A percentile compares a stretch with the other conserved stretches of the same genome.
These are phyloP conservation scores for Xylaria longipes DNA, from an alignment of 495 filamentous ascomycete genomes.

Conservation along the genomic window DNA sequence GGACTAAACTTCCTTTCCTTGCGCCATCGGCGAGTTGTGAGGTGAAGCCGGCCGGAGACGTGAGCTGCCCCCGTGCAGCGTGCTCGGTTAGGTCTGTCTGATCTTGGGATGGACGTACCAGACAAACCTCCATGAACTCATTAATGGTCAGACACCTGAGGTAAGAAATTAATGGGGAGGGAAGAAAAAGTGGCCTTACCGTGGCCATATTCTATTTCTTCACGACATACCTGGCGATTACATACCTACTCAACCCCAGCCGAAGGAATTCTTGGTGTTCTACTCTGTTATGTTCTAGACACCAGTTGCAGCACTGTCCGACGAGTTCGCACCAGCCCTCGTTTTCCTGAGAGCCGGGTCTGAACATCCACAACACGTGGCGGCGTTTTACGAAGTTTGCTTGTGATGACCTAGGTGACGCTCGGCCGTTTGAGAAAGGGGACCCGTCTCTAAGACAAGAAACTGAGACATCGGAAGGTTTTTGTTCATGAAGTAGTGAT, in stretches of 20 bases:
- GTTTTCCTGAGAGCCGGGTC: not conserved
- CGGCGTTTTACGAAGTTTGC: not conserved
- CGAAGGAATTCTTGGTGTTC: conserved; percentile 4
- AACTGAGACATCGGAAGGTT: conserved; percentile 36
- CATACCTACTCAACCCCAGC: not conserved
- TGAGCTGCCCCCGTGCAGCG: not conserved
- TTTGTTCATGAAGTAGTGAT: not conserved
- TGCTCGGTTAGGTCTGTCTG: not conserved
- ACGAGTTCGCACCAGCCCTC: not conserved
- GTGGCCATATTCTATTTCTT: conserved; percentile 1
- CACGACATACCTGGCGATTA: not conserved
- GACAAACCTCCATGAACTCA: not conserved
- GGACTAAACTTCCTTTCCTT: not conserved
- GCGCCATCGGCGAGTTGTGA: not conserved
- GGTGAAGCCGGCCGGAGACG: not conserved
- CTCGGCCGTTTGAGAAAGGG: not conserved
- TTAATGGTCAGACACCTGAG: not conserved
- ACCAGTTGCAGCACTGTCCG: not conserved
- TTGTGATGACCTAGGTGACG: not conserved
- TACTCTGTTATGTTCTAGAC: not conserved
- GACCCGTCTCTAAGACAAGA: conserved; percentile 28
- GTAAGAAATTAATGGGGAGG: not conserved
- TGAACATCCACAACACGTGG: not conserved
- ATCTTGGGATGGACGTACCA: not conserved
- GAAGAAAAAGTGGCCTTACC: not conserved